Percentiles rank a stretch among this genome's conserved stretches.
These are phyloP conservation scores for Vitis labrusca DNA, from an alignment of 164 flowering plant species.

Conservation along the genomic window DNA sequence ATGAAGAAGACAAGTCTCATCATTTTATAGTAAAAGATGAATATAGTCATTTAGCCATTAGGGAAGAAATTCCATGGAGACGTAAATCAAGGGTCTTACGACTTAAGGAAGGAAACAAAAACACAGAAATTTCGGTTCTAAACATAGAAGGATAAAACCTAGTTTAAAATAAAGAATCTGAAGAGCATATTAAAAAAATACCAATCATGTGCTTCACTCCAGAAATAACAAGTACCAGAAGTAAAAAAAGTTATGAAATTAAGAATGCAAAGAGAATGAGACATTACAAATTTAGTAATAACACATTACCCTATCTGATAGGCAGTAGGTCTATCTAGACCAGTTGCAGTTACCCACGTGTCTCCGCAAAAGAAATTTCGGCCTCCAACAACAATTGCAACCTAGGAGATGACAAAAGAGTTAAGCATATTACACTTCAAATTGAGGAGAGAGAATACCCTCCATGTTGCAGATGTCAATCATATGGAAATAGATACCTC, in stretches of 20 bases:
- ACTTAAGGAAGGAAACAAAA: no score
- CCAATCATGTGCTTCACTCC: not conserved
- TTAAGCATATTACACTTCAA: slow-evolving; percentile 8
- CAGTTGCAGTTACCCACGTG: slow-evolving; percentile 79
- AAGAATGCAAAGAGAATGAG: not conserved
- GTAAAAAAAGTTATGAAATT: no score
- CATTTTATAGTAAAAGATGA: no score
- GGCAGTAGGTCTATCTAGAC: slow-evolving; percentile 80
- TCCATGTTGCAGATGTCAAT: not conserved
- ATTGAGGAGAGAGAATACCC: not conserved
- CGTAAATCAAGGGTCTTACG: no score
- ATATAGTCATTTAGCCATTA: no score
- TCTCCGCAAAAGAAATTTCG: slow-evolving; percentile 95
- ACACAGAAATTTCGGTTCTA: no score
- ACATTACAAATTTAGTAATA: not conserved
- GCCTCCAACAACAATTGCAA: slow-evolving; percentile 94
- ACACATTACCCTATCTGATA: slow-evolving; percentile 81
- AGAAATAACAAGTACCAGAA: not conserved
- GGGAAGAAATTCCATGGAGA: no score
- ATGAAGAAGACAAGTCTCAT: no score
- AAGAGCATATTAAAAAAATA: not conserved
- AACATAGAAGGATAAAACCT: no score
- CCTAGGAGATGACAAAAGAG: slow-evolving; percentile 39
- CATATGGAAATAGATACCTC: slow-evolving; percentile 47
- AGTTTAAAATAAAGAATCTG: no score